phyloP scores from a whole-genome alignment of 2,329 filamentous ascomycete species.

The Fusarium lateritium region DNA sequence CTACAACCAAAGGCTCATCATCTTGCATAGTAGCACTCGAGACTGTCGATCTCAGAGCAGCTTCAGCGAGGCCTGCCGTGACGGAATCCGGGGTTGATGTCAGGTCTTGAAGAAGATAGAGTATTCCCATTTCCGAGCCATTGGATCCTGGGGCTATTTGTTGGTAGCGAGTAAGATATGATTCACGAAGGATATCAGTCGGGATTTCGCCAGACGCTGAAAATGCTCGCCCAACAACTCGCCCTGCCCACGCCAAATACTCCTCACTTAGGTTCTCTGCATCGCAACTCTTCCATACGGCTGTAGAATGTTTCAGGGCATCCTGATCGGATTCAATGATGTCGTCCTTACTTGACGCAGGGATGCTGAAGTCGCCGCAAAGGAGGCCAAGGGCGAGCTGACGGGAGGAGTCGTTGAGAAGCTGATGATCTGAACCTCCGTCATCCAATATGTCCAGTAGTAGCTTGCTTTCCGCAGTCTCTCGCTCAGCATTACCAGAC shows the following conservation, averaged over 20 bases:
- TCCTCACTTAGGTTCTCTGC: conserved; percentile 73
- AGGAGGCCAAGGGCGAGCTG: conserved; percentile 80
- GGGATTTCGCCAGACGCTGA: conserved; percentile 80
- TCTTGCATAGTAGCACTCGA: conserved; percentile 65
- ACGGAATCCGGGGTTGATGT: conserved; percentile 70
- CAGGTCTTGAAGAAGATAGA: conserved; percentile 73
- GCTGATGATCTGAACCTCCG: conserved; percentile 69
- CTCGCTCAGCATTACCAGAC: conserved; percentile 77
- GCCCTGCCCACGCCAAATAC: conserved; percentile 88
- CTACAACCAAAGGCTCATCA: conserved; percentile 64
- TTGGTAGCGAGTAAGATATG: conserved; percentile 66
- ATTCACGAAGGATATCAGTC: conserved; percentile 72
- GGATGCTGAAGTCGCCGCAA: conserved; percentile 79
- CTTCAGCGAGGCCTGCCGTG: conserved; percentile 73
- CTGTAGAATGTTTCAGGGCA: conserved; percentile 72
- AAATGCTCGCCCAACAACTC: conserved; percentile 87
- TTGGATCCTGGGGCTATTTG: conserved; percentile 63
- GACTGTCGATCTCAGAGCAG: conserved; percentile 69
- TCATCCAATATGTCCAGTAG: conserved; percentile 86
- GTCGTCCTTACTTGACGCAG: conserved; percentile 65
- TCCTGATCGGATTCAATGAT: conserved; percentile 77
- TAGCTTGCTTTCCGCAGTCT: conserved; percentile 83
- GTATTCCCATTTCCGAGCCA: conserved; percentile 74
- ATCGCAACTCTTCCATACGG: conserved; percentile 83
- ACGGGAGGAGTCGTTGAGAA: conserved; percentile 80